Base-by-base conservation (phyloP, 75 land plant species). In the Ceratopteris richardii region DNA sequence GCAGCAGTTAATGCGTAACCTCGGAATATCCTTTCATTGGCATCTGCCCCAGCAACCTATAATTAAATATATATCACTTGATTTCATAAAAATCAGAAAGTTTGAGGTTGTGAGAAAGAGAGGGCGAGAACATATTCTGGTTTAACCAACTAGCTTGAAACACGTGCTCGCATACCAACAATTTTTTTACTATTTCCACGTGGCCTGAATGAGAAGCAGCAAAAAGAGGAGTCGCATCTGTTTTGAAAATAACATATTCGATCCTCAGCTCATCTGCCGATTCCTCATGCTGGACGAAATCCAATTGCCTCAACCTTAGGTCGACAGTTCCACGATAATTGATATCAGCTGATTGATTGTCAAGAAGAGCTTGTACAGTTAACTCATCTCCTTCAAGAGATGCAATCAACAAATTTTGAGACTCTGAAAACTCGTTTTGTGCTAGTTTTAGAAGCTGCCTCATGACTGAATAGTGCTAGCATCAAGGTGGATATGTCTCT, bases 1-100 rank as follows among this genome's bases (percentile, higher is more conserved):
- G 93, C 89, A 18, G 89, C 89, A n/a, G 93, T 85, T 9, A 76
- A 74, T 48, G 93, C 85, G 66, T 65, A 76, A 24, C 93, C 93
- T 51, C 82, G 47, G 58, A 81, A 88, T 44, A 85, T 50, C 51
- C 74, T 85, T 70, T 88, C 81, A 44, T 88, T 88, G 51, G 81
- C 83, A 74, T 88, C 75, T 1, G 93, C 93, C 5, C 93, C 93
- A 11, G 64, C 64, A 18, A 20, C 22, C 67, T 65, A 62, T 30
- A 33, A 53, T 83, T 82, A 58, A 30, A 51, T 24, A 60, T 14
- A 51, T 7, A 60, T 27, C 14, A 40, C 42, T 14, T 40, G 9
- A 14, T 40, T 40, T 9, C 9, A 40, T 40, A 40, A 40, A 40
- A 40, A 40, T 9, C 42, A 40, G 42, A 9, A 40, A 40, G 12